Evolutionary conservation across 202 grass and related monocot species (phyloP), one percentile per base, ranked within the genome.

Genomic region (Saccharum hybrid): DNA sequence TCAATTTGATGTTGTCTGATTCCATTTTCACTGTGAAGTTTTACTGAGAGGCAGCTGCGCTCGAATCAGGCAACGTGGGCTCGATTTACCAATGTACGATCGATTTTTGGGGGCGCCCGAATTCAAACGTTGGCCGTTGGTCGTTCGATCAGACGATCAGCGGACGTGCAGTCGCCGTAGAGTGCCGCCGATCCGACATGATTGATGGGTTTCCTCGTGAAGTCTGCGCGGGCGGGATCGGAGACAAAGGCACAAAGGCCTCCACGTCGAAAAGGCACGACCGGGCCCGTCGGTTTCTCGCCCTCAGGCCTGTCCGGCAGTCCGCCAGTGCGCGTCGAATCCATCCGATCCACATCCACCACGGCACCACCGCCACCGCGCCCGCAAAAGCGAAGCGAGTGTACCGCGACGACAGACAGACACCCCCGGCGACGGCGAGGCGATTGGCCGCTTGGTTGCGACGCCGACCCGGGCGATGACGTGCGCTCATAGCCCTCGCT

Each of bases 251-350:
- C 34, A 33, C 31, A 14, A 14, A 31, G 23, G 22, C 39, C 54
- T 42, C 45, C 77, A 54, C 43, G 63, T 79, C 43, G 43, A 4
- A 52, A 79, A 79, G 63, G 43, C 63, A 67, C 21, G 38, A 0
- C 38, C 7, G 3, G 21, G 2, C 11, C 43, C 12, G 21, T 68
- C 42, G 6, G 13, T 51, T 51, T 9, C 2, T 6, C 5, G 1
- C 3, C 10, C 6, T 28, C 22, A 1, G 2, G 14, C 15, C 37
- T 6, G 33, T 40, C 34, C 34, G 34, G 31, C 2, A 4, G 31
- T 33, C 34, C 34, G 14, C 15, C 37, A 15, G 46, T 57, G 77
- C 43, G 46, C 45, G 12, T 68, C 1, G 64, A 39, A 62, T 28
- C 38, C 28, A 19, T 19, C 75, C 37, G 4, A 40, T 23, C 66